Evolutionary conservation across 306 rosid genomes (phyloP).

Genomic region (Boehmeria nivea): DNA sequence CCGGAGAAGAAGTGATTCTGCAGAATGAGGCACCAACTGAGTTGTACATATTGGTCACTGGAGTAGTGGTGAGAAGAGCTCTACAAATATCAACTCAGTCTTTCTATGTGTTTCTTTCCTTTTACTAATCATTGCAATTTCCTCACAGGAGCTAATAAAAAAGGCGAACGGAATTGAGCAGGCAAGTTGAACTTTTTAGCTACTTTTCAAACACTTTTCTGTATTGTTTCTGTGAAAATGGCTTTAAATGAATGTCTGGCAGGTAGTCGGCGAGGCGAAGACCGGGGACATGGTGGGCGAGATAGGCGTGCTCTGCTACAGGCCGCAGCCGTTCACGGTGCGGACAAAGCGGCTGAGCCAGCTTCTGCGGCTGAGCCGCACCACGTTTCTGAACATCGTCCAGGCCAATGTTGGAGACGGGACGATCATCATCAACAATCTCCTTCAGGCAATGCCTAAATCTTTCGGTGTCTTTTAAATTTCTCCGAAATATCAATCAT

Average conservation of each 20-base stretch:
- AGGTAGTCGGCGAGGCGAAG: constrained; percentile 51
- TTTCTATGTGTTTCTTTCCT: background rate
- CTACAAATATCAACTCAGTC: constrained; percentile 5
- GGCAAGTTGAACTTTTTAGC: constrained; percentile 33
- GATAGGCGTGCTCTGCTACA: constrained; percentile 69
- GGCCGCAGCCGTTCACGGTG: constrained; percentile 62
- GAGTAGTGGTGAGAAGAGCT: constrained; percentile 51
- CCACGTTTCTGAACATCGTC: constrained; percentile 46
- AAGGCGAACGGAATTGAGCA: constrained; percentile 43
- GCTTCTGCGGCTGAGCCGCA: constrained; percentile 62
- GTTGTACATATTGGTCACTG: constrained; percentile 65
- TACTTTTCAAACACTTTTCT: no score
- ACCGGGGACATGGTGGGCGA: constrained; percentile 62
- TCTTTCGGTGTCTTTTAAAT: background rate
- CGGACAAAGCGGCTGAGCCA: constrained; percentile 69
- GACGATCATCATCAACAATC: constrained; percentile 55
- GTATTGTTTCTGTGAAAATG: background rate
- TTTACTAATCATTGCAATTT: background rate
- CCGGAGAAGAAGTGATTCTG: constrained; percentile 76
- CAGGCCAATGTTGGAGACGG: constrained; percentile 72
- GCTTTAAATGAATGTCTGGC: constrained; percentile 9
- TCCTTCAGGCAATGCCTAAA: constrained; percentile 40
- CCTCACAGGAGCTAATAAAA: constrained; percentile 51
- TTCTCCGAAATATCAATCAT: background rate
- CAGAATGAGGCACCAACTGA: constrained; percentile 88